phyloP scores from a whole-genome alignment of 495 filamentous ascomycete genomes.

The Viridothelium virens region DNA sequence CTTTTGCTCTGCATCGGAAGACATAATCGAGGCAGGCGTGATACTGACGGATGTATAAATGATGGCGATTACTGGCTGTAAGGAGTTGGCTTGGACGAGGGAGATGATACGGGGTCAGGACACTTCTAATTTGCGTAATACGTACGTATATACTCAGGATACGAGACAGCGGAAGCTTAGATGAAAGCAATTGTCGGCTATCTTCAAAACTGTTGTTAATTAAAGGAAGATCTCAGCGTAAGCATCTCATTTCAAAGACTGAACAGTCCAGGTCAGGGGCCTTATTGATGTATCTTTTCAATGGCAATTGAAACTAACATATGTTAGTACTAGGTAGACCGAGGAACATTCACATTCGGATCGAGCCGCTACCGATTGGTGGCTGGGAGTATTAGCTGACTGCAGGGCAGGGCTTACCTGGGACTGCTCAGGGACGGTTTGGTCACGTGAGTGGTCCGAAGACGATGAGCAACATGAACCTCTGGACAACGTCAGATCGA shows the following conservation, averaged over 20 bases:
- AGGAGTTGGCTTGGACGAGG: neutral
- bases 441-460: no score
- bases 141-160: neutral
- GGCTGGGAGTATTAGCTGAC: neutral
- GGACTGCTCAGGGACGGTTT: no score
- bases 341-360: conserved; percentile 4
- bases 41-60: neutral
- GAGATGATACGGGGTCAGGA: neutral
- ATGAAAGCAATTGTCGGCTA: no score
- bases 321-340: neutral
- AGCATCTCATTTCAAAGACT: no score
- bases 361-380: neutral
- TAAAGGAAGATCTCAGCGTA: no score
- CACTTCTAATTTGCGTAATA: neutral
- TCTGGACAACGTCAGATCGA: no score
- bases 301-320: neutral
- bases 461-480: no score
- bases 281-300: no score
- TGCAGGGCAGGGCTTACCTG: neutral
- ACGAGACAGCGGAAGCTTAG: no score
- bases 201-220: no score
- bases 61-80: neutral
- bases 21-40: conserved; percentile 11
- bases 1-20: conserved; percentile 25
- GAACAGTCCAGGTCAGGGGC: no score